phyloP scores from a whole-genome alignment of 2,329 filamentous ascomycete genomes.

The Emergomyces orientalis region DNA sequence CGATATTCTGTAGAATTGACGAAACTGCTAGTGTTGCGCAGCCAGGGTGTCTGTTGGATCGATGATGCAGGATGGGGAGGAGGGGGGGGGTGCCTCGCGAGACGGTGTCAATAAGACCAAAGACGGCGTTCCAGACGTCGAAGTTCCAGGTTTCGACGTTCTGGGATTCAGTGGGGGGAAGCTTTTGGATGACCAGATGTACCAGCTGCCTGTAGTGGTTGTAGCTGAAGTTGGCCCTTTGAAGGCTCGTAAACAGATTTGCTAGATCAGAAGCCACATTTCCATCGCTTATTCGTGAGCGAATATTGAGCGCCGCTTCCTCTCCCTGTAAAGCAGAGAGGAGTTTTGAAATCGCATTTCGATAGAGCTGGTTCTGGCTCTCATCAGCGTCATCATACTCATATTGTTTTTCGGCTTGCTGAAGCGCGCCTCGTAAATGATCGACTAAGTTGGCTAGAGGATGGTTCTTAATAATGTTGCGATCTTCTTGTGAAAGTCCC shows the following conservation, averaged over 20 bases:
- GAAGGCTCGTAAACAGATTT: conserved; percentile 4
- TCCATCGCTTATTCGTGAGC: too few relatives aligned
- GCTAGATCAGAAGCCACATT: too few relatives aligned
- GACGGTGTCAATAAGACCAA: conserved; percentile 5
- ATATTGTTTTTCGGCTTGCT: too few relatives aligned
- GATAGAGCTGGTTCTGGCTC: too few relatives aligned
- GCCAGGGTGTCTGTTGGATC: conserved; percentile 12
- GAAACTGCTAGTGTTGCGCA: conserved; percentile 17
- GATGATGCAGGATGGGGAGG: conserved; percentile 2
- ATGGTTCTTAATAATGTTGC: too few relatives aligned
- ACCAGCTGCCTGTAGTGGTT: conserved; percentile 8
- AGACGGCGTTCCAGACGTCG: conserved; percentile 8
- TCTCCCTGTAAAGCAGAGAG: too few relatives aligned
- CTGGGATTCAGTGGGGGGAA: conserved; percentile 2
- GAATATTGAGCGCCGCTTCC: too few relatives aligned
- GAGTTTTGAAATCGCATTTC: too few relatives aligned
- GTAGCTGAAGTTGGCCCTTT: conserved; percentile 8
- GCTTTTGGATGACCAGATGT: conserved; percentile 9
- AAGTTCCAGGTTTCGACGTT: neutral
- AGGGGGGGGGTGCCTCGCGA: neutral
- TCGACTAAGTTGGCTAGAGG: too few relatives aligned
- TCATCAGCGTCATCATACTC: too few relatives aligned
- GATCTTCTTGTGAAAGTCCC: too few relatives aligned
- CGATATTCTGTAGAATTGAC: conserved; percentile 16
- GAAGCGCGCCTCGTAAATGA: too few relatives aligned